Base-by-base conservation (phyloP, 306 rosid species). In the Cicer pinnatifidum region DNA sequence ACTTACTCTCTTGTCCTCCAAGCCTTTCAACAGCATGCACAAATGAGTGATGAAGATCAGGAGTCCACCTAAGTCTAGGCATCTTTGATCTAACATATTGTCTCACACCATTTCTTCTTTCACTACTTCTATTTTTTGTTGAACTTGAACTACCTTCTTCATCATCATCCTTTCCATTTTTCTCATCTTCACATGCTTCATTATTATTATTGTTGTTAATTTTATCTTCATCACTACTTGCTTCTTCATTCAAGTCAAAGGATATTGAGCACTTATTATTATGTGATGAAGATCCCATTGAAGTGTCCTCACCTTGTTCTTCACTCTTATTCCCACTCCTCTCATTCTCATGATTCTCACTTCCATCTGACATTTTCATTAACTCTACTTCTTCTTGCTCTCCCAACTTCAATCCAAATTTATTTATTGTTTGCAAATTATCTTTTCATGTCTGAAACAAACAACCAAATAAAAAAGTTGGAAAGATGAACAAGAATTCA, bases 51-150 rank as follows among this genome's bases (percentile, higher is more conserved):
- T 89, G 98, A 53, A 93, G 98, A 33, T 93, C 86, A 51, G 93
- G 91, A 72, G 97, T 93, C 97, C 98, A 91, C 3, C 96, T 87
- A 57, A 91, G 98, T 72, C 97, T 78, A 44, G 96, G 96, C 88
- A 89, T 76, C 80, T 88, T 91, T 4, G 97, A 93, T 78, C 97
- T 75, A 57, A 88, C 87, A 68, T 93, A 86, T 35, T 85, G 89
- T 82, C 98, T 86, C 7, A 89, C 90, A 17, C 64, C 73, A 8
- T 65, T 64, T 47, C 73, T 84, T 69, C 84, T 71, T 41, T 78
- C 83, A 43, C 82, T 15, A 28, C 79, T 76, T 9, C 44, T 78
- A 58, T 71, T 59, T 13, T 13, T 46, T 33, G 66, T 59, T 59
- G 66, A 59, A 12, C 66, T 59, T 17, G 85, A 78, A 76, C 15